Base-by-base conservation (phyloP, 2,329 filamentous ascomycete species). In the Cladophialophora yegresii region DNA sequence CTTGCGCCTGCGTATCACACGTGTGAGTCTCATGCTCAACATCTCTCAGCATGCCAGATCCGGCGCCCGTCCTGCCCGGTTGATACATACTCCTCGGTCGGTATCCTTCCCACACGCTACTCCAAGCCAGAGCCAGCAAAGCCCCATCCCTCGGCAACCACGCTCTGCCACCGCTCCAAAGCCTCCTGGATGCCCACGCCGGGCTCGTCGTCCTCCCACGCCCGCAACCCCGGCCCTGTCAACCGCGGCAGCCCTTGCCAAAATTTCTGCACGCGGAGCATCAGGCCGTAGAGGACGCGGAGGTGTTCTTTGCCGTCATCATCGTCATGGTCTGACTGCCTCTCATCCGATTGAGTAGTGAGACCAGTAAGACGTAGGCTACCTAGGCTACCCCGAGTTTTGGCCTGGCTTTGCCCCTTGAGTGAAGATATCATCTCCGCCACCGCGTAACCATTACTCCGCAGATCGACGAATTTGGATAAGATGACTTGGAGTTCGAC, bases 401-500 rank as follows among this genome's bases (percentile, higher is more conserved):
- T 20, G 47, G 12, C 16, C 6, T 22, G 22, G 22, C 4, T 45
- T 54, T 63, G 30, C 12, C 30, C 13, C 8, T 47, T 12, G n/a
- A 33, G 22, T 7, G 30, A 53, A 16, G 26, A 23, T n/a, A 33
- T 40, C 26, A 62, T 54, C 20, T 53, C 58, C 50, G 12, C 70
- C 28, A 95, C 89, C 0, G 90, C 89, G 3, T 84, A 83, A 0
- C 87, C 84, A 69, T 92, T 89, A 61, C 89, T 90, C 61, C 83
- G 81, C 64, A 98, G 79, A 20, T 82, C 81, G 1, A 90, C 84
- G 36, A 96, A 80, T 53, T 85, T 81, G 55, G 80, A 78, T 20
- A 98, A 80, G 26, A 93, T 82, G 72, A 90, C 89, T 4, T 90
- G 74, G 10, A 99, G 79, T 74, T 96, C 95, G 67, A 85, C 88